Base-by-base conservation (phyloP, 805 yeast species). In the Starmerella riodocensis region DNA sequence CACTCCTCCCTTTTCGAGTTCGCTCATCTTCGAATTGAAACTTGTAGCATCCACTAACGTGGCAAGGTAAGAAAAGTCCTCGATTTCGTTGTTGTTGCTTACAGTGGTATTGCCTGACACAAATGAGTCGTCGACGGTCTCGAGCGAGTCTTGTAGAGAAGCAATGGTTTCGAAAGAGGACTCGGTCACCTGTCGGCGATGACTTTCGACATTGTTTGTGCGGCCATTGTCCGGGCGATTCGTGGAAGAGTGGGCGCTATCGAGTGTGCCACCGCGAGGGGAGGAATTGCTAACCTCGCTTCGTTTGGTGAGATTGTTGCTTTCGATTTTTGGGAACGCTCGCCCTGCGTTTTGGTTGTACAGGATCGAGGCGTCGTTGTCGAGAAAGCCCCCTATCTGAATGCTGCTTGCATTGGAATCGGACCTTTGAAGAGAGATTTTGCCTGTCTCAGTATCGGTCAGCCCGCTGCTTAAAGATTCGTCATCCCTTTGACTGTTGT, bases 1-100 rank as follows among this genome's bases (percentile, higher is more conserved):
- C 17, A 53, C 45, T 19, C 50, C 42, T n/a, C 30, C 24, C 2
- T 27, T 17, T 5, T 36, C 45, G 6, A 32, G 24, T 21, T 42
- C 34, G 4, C 34, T 21, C 12, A 53, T 36, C 14, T 38, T 45
- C 32, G 49, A 40, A 24, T 33, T 33, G 20, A 34, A 35, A 29
- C 45, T 53, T 19, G 46, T 51, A 19, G 55, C 55, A n/a, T 51
- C 50, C 3, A 58, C 59, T 8, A 56, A 43, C 6, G 56, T 51
- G 0, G 61, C 62, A 35, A 58, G 43, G 39, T 57, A 57, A 20
- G 57, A 42, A 33, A 58, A 58, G 37, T 58, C 61, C 36, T 55
- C 58, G 9, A 25, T 36, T 5, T 45, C 54, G 16, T 46, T 45
- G 6, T 39, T 47, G 4, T 48, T 36, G 14, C 20, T 36, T 3